Conservation (phyloP, 306 rosid species). For the Urtica urens region DNA sequence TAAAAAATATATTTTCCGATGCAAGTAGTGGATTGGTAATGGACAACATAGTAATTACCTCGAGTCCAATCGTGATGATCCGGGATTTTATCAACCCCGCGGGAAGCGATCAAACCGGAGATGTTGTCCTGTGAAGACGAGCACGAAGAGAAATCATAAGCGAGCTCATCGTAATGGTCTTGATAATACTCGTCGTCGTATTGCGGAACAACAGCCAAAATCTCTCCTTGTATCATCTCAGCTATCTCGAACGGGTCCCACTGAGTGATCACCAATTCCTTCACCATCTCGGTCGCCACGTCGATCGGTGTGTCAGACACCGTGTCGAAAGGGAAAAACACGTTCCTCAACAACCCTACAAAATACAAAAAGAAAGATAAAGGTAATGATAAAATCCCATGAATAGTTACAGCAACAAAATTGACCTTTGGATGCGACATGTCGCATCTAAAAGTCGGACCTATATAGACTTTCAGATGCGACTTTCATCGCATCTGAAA, state of each 20-base stretch:
- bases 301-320: conserved; percentile 57
- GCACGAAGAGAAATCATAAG: conserved; percentile 36
- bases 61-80: conserved; percentile 38
- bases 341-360: conserved; percentile 60
- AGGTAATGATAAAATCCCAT: too few relatives aligned
- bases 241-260: conserved; percentile 84
- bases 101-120: conserved; percentile 26
- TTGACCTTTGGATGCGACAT: too few relatives aligned
- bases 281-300: conserved; percentile 89
- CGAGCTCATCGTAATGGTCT: conserved; percentile 31
- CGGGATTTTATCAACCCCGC: conserved; percentile 25
- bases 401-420: too few relatives aligned
- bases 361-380: neutral
- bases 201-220: conserved; percentile 47
- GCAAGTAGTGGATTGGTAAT: too few relatives aligned
- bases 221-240: conserved; percentile 69
- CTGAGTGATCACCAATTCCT: conserved; percentile 70
- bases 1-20: too few relatives aligned
- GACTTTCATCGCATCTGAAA: too few relatives aligned
- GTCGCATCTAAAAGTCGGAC: neutral
- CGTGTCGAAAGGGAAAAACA: conserved; percentile 72
- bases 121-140: conserved; percentile 50
- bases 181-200: conserved; percentile 34
- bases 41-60: too few relatives aligned
- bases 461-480: too few relatives aligned